These are phyloP conservation scores for Elsinoe ampelina DNA, from an alignment of 2,329 filamentous ascomycete species.

Conservation along the genomic window DNA sequence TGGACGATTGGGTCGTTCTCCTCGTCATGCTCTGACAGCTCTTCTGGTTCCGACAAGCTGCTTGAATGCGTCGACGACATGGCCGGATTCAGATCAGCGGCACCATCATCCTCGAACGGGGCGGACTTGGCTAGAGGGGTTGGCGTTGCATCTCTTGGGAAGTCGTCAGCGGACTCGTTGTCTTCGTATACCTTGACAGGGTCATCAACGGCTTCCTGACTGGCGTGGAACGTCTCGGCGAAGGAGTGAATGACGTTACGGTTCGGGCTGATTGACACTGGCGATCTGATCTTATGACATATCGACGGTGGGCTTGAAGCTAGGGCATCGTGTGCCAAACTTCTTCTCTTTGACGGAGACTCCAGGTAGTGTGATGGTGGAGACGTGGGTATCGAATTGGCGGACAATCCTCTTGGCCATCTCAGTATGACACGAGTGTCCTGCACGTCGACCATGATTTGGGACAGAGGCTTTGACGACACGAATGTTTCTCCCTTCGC, in stretches of 20 bases:
- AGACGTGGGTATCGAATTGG: slow-evolving; percentile 53
- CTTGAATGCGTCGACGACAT: slow-evolving; percentile 1
- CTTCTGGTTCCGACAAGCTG: slow-evolving; percentile 37
- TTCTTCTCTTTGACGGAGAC: slow-evolving; percentile 41
- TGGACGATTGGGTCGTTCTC: slow-evolving; percentile 91
- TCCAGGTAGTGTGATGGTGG: slow-evolving; percentile 46
- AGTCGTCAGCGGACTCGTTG: slow-evolving; percentile 46
- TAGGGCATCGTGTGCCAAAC: slow-evolving; percentile 33
- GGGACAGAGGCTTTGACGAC: slow-evolving; percentile 75
- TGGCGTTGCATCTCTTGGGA: slow-evolving; percentile 14
- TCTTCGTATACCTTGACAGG: slow-evolving; percentile 68
- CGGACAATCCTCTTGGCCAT: slow-evolving; percentile 60
- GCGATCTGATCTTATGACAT: slow-evolving; percentile 58
- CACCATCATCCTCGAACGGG: background rate
- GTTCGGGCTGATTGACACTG: slow-evolving; percentile 62
- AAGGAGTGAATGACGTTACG: slow-evolving; percentile 28
- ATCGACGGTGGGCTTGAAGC: slow-evolving; percentile 54
- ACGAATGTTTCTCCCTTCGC: slow-evolving; percentile 81
- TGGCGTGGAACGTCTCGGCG: slow-evolving; percentile 35
- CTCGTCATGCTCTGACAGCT: slow-evolving; percentile 73
- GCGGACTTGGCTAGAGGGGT: slow-evolving; percentile 6
- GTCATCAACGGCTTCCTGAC: slow-evolving; percentile 35
- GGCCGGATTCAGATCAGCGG: background rate
- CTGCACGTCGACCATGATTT: slow-evolving; percentile 93
- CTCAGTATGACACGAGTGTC: slow-evolving; percentile 80